These are phyloP conservation scores for Dactylonectria macrodidyma DNA, from an alignment of 2,329 filamentous ascomycete species.

Conservation along the genomic window DNA sequence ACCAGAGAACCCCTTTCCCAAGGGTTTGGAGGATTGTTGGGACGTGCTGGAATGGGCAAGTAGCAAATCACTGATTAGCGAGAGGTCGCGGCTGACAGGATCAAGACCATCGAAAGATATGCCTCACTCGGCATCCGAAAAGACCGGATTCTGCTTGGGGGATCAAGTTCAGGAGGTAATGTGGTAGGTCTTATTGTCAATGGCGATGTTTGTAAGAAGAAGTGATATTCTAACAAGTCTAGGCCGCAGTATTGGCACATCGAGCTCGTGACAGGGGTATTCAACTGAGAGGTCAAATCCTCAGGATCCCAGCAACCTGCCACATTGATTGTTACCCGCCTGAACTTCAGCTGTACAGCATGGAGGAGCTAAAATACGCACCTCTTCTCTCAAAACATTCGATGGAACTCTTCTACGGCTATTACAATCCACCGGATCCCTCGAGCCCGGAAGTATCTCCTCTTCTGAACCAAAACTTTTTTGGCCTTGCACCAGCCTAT, in stretches of 20 bases:
- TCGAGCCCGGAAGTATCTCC: constrained; percentile 11
- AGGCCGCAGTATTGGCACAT: constrained; percentile 15
- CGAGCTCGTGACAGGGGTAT: constrained; percentile 5
- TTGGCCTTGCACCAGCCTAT: constrained; percentile 14
- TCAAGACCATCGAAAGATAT: neutral
- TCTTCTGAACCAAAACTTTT: constrained; percentile 6
- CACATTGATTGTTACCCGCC: constrained; percentile 13
- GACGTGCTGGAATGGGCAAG: constrained; percentile 10
- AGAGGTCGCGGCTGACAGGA: too few relatives aligned
- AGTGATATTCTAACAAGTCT: neutral
- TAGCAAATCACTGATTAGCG: too few relatives aligned
- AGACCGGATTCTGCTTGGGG: neutral
- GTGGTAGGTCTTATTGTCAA: neutral
- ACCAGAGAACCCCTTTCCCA: constrained; percentile 14
- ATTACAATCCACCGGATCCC: constrained; percentile 9
- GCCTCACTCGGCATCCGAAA: constrained; percentile 1
- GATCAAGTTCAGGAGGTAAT: constrained; percentile 15
- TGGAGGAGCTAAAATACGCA: constrained; percentile 12
- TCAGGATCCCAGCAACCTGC: constrained; percentile 17
- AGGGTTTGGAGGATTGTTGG: constrained; percentile 14
- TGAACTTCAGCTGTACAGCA: constrained; percentile 1
- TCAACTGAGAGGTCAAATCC: constrained; percentile 6
- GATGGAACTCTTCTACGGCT: constrained; percentile 17
- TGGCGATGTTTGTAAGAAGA: too few relatives aligned
- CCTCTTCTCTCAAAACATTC: constrained; percentile 12